These are phyloP conservation scores for Rhododendron griersonianum DNA, from an alignment of 148 eudicot species.

Conservation along the genomic window DNA sequence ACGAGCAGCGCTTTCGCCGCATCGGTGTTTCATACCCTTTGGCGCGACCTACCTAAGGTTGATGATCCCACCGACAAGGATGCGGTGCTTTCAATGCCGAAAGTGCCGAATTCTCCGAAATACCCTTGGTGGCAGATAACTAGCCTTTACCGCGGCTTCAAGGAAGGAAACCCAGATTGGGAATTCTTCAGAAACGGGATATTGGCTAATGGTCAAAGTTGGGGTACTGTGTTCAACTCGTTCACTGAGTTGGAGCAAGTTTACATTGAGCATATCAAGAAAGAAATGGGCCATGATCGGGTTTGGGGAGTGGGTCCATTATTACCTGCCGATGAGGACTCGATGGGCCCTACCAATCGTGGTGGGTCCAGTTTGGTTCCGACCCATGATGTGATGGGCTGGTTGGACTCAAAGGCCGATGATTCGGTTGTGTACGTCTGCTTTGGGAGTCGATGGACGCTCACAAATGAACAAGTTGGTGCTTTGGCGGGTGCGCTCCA, in stretches of 20 bases:
- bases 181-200: constrained; percentile 30
- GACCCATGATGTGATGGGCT: constrained; percentile 23
- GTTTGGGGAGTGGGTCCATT: constrained; percentile 47
- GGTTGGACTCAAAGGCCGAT: constrained; percentile 53
- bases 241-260: constrained; percentile 41
- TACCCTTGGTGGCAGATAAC: constrained; percentile 17
- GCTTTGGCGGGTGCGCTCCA: constrained; percentile 54
- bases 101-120: constrained; percentile 21
- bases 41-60: constrained; percentile 5
- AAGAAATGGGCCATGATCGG: constrained; percentile 23
- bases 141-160: constrained; percentile 20
- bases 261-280: constrained; percentile 21
- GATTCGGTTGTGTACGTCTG: constrained; percentile 56
- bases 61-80: neutral
- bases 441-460: constrained; percentile 58
- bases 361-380: neutral
- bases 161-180: constrained; percentile 30
- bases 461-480: constrained; percentile 35
- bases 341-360: neutral
- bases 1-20: constrained; percentile 19
- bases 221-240: constrained; percentile 44
- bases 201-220: constrained; percentile 33
- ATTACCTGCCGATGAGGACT: neutral
- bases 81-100: neutral
- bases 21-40: constrained; percentile 8